Base-by-base conservation (phyloP, 2,329 filamentous ascomycete genomes). In the Amphichorda felina region DNA sequence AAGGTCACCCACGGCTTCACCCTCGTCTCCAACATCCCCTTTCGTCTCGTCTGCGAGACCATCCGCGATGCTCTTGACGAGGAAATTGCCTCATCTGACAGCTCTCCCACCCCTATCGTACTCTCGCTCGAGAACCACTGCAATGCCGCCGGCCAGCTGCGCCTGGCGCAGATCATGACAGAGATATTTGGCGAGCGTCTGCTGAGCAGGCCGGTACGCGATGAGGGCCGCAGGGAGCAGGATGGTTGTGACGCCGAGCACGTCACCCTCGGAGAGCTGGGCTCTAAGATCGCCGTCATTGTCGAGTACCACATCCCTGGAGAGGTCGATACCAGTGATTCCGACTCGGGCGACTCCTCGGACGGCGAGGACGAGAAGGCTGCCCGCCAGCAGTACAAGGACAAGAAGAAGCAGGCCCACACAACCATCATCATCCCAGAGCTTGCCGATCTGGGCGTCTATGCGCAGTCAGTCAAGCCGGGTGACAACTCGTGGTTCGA, bases 1-100 rank as follows among this genome's bases (percentile, higher is more conserved):
- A 82, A 80, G 49, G 77, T 82, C 35, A 82, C 78, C 0, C 78
- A 82, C 47, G 78, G 78, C 2, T 82, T 74, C 50, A 82, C 78
- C 0, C 59, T 82, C 2, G 75, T 80, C 4, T 80, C 75, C 8
- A 60, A 80, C 45, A 73, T 82, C 17, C 60, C 70, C 0, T 81
- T 82, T 48, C 72, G 78, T 22, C 43, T 61, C 3, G 77, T 82
- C 0, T 82, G 78, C 51, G 71, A 80, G 55, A 72, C 72, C 0
- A 77, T 82, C 29, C 67, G 75, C 22, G 66, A 78, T 43, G 69
- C 74, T 1, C 61, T 75, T 8, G 77, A 82, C 45, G 59, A 63
- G 33, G 76, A 82, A 50, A 61, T 64, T 2, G 57, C 55, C 0
- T 52, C 68, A 28, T n/a, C 53, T 55, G 38, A 59, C 51, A 8